phyloP scores from a whole-genome alignment of 2,329 filamentous ascomycete species.

The Ophiostoma sp. region DNA sequence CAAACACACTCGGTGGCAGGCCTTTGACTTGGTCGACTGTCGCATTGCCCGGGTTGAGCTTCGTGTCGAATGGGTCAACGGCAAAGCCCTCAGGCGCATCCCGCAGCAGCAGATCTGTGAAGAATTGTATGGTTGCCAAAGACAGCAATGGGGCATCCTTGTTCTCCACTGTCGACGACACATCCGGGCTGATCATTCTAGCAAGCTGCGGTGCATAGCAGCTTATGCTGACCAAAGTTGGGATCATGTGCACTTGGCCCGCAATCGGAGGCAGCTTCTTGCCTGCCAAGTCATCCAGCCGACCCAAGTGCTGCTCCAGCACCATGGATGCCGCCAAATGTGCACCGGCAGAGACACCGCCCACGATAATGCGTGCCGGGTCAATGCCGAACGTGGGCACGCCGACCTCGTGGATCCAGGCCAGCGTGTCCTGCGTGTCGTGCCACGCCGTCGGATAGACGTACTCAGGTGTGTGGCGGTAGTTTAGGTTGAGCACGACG shows the following conservation, averaged over 20 bases:
- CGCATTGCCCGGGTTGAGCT: slow-evolving; percentile 38
- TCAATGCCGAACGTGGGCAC: slow-evolving; percentile 28
- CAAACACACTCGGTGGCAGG: slow-evolving; percentile 24
- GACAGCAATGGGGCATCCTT: slow-evolving; percentile 44
- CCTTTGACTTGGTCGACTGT: slow-evolving; percentile 35
- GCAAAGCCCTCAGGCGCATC: slow-evolving; percentile 22
- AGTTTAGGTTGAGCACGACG: slow-evolving; percentile 42
- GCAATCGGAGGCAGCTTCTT: slow-evolving; percentile 36
- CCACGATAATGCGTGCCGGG: slow-evolving; percentile 34
- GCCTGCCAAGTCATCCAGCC: slow-evolving; percentile 40
- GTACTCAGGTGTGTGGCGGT: slow-evolving; percentile 53
- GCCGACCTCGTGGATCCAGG: slow-evolving; percentile 47
- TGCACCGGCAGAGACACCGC: slow-evolving; percentile 38
- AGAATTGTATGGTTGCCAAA: slow-evolving; percentile 33
- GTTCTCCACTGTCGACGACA: slow-evolving; percentile 34
- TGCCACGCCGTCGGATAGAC: slow-evolving; percentile 48
- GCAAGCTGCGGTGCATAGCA: slow-evolving; percentile 24
- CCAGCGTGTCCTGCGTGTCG: slow-evolving; percentile 49
- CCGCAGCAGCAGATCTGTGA: slow-evolving; percentile 30
- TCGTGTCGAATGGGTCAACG: slow-evolving; percentile 31
- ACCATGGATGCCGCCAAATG: slow-evolving; percentile 20
- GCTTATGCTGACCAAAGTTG: slow-evolving; percentile 31
- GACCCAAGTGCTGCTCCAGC: slow-evolving; percentile 21
- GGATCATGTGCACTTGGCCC: slow-evolving; percentile 37
- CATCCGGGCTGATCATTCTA: slow-evolving; percentile 40